Percentiles rank a stretch among this genome's conserved stretches.
Conservation (phyloP, 225 moss, liverwort and hornwort genomes). For the Pseudoscleropodium purum region DNA sequence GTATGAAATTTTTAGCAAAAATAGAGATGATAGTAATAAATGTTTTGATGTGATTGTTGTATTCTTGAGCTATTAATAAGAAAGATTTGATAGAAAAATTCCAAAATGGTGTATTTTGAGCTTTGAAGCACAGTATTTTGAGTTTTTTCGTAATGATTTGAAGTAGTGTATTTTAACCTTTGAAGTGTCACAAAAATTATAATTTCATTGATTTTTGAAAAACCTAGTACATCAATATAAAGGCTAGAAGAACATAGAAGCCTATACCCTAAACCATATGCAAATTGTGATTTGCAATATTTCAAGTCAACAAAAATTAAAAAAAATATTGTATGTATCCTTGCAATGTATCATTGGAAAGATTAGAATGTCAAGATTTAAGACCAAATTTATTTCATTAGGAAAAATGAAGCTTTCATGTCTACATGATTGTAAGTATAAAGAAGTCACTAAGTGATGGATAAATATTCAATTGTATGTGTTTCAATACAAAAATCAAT, state of each 20-base stretch:
- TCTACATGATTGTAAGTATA: not conserved
- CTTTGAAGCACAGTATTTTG: not conserved
- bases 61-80: not conserved
- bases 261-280: fast-evolving
- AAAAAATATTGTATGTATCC: not conserved
- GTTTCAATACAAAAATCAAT: not conserved
- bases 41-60: not conserved
- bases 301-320: not conserved
- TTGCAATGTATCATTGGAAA: not conserved
- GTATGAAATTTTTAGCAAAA: not conserved
- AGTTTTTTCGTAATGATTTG: too few species aligned
- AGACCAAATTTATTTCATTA: not conserved
- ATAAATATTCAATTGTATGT: not conserved
- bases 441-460: not conserved
- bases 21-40: not conserved
- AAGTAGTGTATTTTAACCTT: not conserved
- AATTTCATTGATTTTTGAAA: not conserved
- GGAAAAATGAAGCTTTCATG: not conserved
- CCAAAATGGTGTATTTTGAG: not conserved
- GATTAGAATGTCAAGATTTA: not conserved
- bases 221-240: not conserved
- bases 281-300: not conserved
- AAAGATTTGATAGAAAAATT: not conserved
- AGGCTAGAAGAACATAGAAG: not conserved
- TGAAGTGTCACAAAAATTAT: not conserved